Evolutionary conservation across 2,329 filamentous ascomycete genomes (phyloP).

Genomic region (Triangularia verruculosa): DNA sequence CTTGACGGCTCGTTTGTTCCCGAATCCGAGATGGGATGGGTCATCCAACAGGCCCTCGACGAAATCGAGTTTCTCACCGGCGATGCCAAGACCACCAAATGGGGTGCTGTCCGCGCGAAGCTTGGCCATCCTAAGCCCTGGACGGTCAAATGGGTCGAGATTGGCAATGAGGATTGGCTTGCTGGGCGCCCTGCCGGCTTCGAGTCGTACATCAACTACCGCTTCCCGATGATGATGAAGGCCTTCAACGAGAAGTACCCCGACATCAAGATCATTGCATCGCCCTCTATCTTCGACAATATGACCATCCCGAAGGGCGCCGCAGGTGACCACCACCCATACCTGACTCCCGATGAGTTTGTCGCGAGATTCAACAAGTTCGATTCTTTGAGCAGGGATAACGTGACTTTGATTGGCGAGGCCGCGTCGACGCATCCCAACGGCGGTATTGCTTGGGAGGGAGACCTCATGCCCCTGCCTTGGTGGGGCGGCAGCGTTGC

Average conservation of each 20-base stretch:
- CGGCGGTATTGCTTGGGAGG: slow-evolving; percentile 47
- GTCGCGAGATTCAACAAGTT: slow-evolving; percentile 51
- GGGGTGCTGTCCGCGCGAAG: slow-evolving; percentile 55
- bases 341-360: slow-evolving; percentile 49
- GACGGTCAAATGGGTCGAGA: slow-evolving; percentile 58
- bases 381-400: slow-evolving; percentile 21
- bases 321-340: slow-evolving; percentile 34
- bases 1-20: slow-evolving; percentile 52
- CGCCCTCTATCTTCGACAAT: slow-evolving; percentile 34
- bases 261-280: slow-evolving; percentile 29
- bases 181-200: slow-evolving; percentile 46
- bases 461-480: slow-evolving; percentile 45
- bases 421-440: slow-evolving; percentile 52
- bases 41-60: slow-evolving; percentile 59
- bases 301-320: slow-evolving; percentile 23
- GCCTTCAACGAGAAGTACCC: slow-evolving; percentile 44
- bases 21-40: slow-evolving; percentile 50
- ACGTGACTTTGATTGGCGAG: slow-evolving; percentile 40
- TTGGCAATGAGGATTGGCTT: slow-evolving; percentile 67
- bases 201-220: slow-evolving; percentile 50
- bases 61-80: slow-evolving; percentile 63
- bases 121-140: slow-evolving; percentile 62
- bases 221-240: slow-evolving; percentile 58
- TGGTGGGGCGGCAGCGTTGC: slow-evolving; percentile 61
- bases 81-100: slow-evolving; percentile 45